Percentiles rank a stretch among this genome's conserved stretches.
Conservation (phyloP, 208 protist species). For the Angomonas deanei region DNA sequence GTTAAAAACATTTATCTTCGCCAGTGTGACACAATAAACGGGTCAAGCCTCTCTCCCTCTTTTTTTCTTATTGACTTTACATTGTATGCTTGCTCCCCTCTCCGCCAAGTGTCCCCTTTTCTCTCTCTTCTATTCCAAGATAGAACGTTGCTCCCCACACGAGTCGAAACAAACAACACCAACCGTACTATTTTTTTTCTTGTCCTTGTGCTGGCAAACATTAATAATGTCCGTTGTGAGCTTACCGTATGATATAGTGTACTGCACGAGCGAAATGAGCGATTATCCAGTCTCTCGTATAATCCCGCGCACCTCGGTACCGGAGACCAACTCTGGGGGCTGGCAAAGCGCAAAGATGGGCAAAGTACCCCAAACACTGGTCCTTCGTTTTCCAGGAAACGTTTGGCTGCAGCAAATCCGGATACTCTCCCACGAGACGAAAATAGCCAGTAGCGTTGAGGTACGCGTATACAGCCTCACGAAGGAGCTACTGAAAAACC, state of each 20-base stretch:
- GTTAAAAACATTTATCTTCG: no score
- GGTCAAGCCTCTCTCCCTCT: neutral
- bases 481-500: conserved; percentile 15
- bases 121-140: neutral
- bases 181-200: no score
- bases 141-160: no score
- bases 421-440: conserved; percentile 79
- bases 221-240: conserved; percentile 12
- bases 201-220: no score
- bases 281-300: conserved; percentile 56
- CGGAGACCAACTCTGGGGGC: conserved; percentile 19
- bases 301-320: conserved; percentile 14
- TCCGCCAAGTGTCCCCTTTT: neutral
- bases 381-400: conserved; percentile 84
- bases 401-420: conserved; percentile 78
- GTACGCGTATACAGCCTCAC: conserved; percentile 64
- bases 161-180: no score
- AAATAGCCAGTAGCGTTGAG: conserved; percentile 84
- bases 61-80: neutral
- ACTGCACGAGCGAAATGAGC: conserved; percentile 73
- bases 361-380: conserved; percentile 74
- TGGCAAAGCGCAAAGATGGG: conserved; percentile 73
- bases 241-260: conserved; percentile 79
- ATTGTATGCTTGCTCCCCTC: neutral
- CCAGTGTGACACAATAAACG: no score